These are phyloP conservation scores for Kwoniella europaea DNA, from an alignment of 768 basidiomycete species.

Conservation along the genomic window DNA sequence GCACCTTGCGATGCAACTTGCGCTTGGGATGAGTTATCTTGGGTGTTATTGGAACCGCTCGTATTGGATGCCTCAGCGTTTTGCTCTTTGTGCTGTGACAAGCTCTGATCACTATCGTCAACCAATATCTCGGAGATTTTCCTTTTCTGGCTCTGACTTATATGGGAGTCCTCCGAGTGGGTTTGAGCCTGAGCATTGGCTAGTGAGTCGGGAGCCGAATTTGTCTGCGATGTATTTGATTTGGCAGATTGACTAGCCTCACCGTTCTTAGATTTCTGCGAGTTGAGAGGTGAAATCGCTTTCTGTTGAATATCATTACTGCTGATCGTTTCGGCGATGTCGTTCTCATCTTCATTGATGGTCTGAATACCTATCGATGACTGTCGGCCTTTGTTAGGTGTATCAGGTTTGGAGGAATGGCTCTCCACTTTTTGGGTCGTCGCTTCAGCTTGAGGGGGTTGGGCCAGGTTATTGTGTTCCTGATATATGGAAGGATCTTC, in stretches of 20 bases:
- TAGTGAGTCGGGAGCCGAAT: not conserved
- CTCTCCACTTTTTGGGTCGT: too few relatives aligned
- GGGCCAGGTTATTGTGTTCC: too few relatives aligned
- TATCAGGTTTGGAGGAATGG: too few relatives aligned
- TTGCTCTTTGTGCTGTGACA: not conserved
- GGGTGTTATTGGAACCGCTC: too few relatives aligned
- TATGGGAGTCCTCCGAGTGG: too few relatives aligned
- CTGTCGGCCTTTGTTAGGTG: too few relatives aligned
- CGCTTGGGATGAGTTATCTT: not conserved
- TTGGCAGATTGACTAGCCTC: not conserved
- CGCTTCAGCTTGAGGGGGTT: too few relatives aligned
- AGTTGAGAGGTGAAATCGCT: not conserved
- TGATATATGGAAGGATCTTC: too few relatives aligned
- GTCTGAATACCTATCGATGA: too few relatives aligned
- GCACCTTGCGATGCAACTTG: not conserved
- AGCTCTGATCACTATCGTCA: slow-evolving; percentile 20
- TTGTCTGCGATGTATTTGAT: not conserved
- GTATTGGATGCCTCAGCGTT: not conserved
- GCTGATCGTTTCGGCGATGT: not conserved
- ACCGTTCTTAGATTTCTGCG: not conserved
- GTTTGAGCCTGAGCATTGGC: too few relatives aligned
- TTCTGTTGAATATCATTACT: not conserved
- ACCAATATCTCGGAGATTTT: slow-evolving; percentile 8
- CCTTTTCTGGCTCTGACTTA: not conserved
- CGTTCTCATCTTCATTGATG: too few relatives aligned